A percentile compares a stretch with the other conserved stretches of the same genome.
These are phyloP conservation scores for Blastobotrys aristatus DNA, from an alignment of 1,139 yeast genomes.

Conservation along the genomic window DNA sequence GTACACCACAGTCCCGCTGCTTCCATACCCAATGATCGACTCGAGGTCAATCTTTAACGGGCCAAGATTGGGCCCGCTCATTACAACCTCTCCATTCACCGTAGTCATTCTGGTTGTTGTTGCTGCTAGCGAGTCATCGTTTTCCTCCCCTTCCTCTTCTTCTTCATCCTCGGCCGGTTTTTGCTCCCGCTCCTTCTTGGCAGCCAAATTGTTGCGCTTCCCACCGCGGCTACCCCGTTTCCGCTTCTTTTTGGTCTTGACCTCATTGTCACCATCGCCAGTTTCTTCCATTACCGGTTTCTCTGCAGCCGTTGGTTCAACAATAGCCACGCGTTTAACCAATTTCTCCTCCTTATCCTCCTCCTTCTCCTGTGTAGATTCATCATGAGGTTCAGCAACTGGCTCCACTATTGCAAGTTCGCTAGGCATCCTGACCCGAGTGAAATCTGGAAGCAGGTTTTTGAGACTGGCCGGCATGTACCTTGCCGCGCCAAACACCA, in stretches of 20 bases:
- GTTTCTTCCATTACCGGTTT: neutral
- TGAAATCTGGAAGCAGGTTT: slow-evolving; percentile 2
- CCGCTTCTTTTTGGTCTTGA: slow-evolving; percentile 44
- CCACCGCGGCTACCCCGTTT: slow-evolving; percentile 91
- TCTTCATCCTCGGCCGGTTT: slow-evolving; percentile 2
- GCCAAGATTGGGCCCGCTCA: neutral
- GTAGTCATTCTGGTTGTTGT: neutral
- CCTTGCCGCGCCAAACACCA: slow-evolving; percentile 30
- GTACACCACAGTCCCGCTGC: slow-evolving; percentile 93
- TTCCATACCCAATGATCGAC: slow-evolving; percentile 83
- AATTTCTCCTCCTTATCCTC: slow-evolving; percentile 1
- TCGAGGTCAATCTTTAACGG: slow-evolving; percentile 24
- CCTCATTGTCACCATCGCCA: neutral
- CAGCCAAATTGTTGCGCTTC: slow-evolving; percentile 40
- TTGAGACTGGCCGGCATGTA: slow-evolving; percentile 22
- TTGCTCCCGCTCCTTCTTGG: slow-evolving; percentile 34
- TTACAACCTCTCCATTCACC: neutral
- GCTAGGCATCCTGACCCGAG: neutral
- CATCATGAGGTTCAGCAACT: neutral
- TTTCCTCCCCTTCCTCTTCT: slow-evolving; percentile 7
- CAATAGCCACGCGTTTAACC: slow-evolving; percentile 18
- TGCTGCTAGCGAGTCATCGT: neutral
- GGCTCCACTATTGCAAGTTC: neutral
- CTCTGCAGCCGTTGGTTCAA: slow-evolving; percentile 19
- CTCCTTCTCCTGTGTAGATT: neutral